Percentiles rank a stretch among this genome's conserved stretches.
Evolutionary conservation across 192 early-diverging fungal genomes (phyloP).

Genomic region (Dissophora globulifera): DNA sequence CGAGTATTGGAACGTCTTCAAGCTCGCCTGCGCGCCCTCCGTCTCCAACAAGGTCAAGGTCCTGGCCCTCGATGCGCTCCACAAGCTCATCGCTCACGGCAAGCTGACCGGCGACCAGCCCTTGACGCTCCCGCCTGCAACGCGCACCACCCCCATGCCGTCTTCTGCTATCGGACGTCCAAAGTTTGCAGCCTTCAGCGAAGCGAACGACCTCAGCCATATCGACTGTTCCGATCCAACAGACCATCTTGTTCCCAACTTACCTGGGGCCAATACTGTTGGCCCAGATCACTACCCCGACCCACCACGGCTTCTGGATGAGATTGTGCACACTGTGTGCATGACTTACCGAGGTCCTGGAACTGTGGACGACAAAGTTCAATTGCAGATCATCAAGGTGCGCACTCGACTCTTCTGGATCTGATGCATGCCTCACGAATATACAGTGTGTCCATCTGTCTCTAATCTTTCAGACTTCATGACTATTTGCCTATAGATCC

Average conservation of each 20-base stretch:
- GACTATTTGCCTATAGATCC: conserved; percentile 24
- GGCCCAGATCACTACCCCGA: conserved; percentile 51
- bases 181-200: conserved; percentile 50
- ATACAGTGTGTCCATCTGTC: neutral
- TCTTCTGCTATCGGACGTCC: conserved; percentile 21
- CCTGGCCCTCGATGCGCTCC: conserved; percentile 52
- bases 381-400: conserved; percentile 59
- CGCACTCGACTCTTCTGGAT: neutral
- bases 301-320: conserved; percentile 55
- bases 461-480: too few species aligned
- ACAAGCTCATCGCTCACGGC: conserved; percentile 58
- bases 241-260: conserved; percentile 47
- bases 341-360: conserved; percentile 55
- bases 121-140: conserved; percentile 33
- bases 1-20: conserved; percentile 58
- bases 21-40: conserved; percentile 48
- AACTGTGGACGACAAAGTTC: conserved; percentile 54
- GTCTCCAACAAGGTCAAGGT: conserved; percentile 53
- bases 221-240: conserved; percentile 52
- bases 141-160: conserved; percentile 23
- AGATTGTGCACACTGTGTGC: conserved; percentile 58
- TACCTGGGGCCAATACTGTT: conserved; percentile 46
- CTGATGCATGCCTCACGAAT: too few species aligned
- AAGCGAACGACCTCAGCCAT: conserved; percentile 50
- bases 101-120: conserved; percentile 44